phyloP scores from a whole-genome alignment of 2,329 filamentous ascomycete genomes.

The Penicillium concentricum region DNA sequence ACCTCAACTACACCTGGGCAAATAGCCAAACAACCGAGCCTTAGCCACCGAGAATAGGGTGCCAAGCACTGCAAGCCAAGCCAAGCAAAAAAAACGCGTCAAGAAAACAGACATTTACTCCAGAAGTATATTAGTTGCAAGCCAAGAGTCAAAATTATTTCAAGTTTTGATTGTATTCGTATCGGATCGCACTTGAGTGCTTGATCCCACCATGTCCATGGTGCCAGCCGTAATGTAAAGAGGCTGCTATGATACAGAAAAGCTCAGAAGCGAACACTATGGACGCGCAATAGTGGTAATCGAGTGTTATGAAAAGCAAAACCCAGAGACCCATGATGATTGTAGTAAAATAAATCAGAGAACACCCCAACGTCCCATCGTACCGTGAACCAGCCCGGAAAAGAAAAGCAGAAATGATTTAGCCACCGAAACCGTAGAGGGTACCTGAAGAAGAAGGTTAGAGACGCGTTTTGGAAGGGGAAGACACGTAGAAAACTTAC shows the following conservation, averaged over 20 bases:
- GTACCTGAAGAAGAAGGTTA: conserved; percentile 50
- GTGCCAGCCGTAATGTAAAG: conserved; percentile 37
- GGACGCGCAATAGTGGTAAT: conserved; percentile 41
- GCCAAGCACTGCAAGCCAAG: neutral
- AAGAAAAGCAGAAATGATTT: conserved; percentile 47
- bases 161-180: conserved; percentile 38
- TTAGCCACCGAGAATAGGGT: too few species aligned
- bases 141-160: neutral
- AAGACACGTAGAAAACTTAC: conserved; percentile 32
- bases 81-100: neutral
- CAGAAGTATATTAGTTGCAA: neutral
- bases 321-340: conserved; percentile 45
- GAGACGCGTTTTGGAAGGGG: conserved; percentile 6
- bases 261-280: conserved; percentile 39
- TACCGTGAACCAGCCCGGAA: conserved; percentile 45
- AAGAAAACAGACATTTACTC: neutral
- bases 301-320: conserved; percentile 40
- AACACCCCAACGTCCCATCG: conserved; percentile 48
- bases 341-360: conserved; percentile 38
- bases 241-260: conserved; percentile 47
- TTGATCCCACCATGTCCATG: conserved; percentile 33
- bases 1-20: too few species aligned
- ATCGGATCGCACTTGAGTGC: conserved; percentile 31
- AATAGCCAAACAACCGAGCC: neutral
- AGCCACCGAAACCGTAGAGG: conserved; percentile 89